phyloP scores from a whole-genome alignment of 208 protist species.

The Willaertia magna region DNA sequence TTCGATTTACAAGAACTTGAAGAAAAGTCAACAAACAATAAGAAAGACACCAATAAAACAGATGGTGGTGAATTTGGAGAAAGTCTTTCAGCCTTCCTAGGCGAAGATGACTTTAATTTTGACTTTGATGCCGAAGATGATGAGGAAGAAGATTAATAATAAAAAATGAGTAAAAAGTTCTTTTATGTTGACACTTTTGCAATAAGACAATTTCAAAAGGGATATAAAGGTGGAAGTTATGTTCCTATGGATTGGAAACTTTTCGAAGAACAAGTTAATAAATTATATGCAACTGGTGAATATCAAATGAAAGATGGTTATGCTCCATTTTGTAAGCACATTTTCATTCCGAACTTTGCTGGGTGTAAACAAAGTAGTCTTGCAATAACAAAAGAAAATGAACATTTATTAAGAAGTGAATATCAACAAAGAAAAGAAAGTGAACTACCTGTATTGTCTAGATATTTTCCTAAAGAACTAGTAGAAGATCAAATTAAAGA shows the following conservation, averaged over 20 bases:
- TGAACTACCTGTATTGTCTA: constrained; percentile 42
- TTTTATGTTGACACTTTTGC: neutral
- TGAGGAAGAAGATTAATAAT: too few species aligned
- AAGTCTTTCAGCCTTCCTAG: too few species aligned
- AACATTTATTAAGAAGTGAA: constrained; percentile 23
- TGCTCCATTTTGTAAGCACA: constrained; percentile 55
- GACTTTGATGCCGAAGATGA: too few species aligned
- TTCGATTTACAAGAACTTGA: too few species aligned
- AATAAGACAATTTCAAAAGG: neutral
- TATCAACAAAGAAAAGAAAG: constrained; percentile 35
- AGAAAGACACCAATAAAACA: too few species aligned
- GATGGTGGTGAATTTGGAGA: too few species aligned
- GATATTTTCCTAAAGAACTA: constrained; percentile 32
- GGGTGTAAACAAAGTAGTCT: neutral
- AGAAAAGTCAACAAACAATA: too few species aligned
- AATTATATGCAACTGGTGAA: too few species aligned
- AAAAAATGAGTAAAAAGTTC: neutral
- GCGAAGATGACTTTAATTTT: too few species aligned
- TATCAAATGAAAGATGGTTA: constrained; percentile 37
- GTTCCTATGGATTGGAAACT: neutral
- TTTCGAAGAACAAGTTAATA: neutral
- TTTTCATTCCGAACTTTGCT: constrained; percentile 47
- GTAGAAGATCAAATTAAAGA: constrained; percentile 6
- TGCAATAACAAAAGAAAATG: constrained; percentile 31
- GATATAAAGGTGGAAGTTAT: neutral